These are phyloP conservation scores for Clarireedia homoeocarpa DNA, from an alignment of 2,329 filamentous ascomycete species.

Conservation along the genomic window DNA sequence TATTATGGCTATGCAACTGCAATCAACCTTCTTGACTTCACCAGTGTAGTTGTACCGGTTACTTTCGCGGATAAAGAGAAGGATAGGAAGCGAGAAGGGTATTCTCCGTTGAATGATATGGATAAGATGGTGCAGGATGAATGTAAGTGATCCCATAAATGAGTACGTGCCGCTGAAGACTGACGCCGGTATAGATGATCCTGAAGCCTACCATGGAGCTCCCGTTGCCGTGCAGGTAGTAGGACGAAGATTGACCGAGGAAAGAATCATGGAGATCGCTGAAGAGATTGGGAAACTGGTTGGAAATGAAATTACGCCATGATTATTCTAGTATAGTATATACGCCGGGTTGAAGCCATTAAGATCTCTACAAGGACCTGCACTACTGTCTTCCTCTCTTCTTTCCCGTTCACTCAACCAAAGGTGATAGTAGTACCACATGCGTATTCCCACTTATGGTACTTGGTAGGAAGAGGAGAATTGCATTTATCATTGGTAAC, in stretches of 20 bases:
- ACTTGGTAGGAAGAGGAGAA: too few species aligned
- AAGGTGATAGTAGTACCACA: too few species aligned
- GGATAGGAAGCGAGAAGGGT: conserved; percentile 23
- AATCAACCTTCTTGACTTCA: conserved; percentile 25
- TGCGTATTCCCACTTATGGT: too few species aligned
- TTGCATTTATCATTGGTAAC: too few species aligned
- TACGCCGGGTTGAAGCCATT: too few species aligned
- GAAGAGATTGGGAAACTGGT: conserved; percentile 30
- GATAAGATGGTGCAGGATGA: conserved; percentile 22
- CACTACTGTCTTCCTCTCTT: too few species aligned
- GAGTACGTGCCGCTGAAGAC: too few species aligned
- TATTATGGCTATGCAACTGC: conserved; percentile 22
- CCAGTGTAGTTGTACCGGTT: conserved; percentile 37
- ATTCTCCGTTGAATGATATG: conserved; percentile 16
- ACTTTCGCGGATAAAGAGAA: conserved; percentile 34
- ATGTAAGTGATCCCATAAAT: conserved; percentile 14
- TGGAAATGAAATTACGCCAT: conserved; percentile 24
- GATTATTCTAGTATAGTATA: background rate
- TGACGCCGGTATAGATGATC: conserved; percentile 16
- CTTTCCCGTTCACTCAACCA: too few species aligned
- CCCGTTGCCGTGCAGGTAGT: conserved; percentile 25
- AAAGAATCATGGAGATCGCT: conserved; percentile 30
- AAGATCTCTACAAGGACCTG: too few species aligned
- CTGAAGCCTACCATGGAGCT: conserved; percentile 22
- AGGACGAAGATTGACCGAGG: conserved; percentile 22